Evolutionary conservation across 2,329 filamentous ascomycete genomes (phyloP).

Genomic region (Calonectria pseudoturangicola): DNA sequence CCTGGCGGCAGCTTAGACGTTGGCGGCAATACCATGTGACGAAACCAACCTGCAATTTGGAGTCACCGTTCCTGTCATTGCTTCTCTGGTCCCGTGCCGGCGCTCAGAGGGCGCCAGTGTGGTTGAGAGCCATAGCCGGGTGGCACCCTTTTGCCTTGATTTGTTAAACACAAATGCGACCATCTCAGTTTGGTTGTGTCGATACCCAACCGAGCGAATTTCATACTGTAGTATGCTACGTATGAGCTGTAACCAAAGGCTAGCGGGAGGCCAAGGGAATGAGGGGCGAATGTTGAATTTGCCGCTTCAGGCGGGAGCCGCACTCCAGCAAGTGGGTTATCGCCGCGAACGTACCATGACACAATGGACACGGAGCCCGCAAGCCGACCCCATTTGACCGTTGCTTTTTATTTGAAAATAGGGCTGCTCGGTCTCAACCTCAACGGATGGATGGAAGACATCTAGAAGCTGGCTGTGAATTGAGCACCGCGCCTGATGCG

Average conservation of each 20-base stretch:
- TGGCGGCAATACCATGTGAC: background rate
- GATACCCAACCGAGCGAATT: constrained; percentile 22
- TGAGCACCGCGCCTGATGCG: background rate
- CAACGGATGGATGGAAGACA: background rate
- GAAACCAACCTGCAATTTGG: background rate
- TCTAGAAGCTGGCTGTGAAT: background rate
- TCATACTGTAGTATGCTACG: background rate
- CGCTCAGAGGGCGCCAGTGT: background rate
- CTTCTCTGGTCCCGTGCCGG: constrained; percentile 13
- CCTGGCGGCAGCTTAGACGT: constrained; percentile 12
- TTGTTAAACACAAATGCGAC: constrained; percentile 27
- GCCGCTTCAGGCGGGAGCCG: constrained; percentile 9
- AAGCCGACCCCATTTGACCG: background rate
- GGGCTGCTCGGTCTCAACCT: no score
- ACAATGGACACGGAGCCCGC: background rate
- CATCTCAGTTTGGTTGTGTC: constrained; percentile 14
- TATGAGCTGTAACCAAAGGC: constrained; percentile 24
- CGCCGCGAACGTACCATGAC: background rate
- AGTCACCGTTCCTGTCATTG: background rate
- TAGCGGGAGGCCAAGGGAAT: constrained; percentile 20
- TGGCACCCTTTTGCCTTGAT: constrained; percentile 28
- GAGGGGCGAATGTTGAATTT: constrained; percentile 23
- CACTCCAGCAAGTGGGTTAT: background rate
- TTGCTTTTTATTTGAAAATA: constrained; percentile 7
- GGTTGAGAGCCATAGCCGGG: constrained; percentile 2